Evolutionary conservation across 371 early-diverging fungal species (phyloP).

Genomic region (Batrachochytrium dendrobatidis): DNA sequence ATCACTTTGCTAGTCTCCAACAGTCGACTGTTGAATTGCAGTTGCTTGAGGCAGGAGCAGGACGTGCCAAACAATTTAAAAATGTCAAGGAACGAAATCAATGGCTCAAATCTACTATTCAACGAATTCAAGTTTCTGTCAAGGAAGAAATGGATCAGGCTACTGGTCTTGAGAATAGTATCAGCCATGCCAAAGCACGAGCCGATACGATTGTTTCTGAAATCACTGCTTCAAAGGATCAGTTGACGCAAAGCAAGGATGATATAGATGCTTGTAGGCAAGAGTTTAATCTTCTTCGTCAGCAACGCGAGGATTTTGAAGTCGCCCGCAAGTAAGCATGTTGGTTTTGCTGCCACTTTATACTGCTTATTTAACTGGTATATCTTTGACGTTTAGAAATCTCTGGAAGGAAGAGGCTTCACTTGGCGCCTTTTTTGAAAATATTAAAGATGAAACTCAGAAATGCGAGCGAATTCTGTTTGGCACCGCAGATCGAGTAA

Average conservation of each 20-base stretch:
- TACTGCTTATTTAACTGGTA: not conserved
- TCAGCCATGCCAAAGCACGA: not conserved
- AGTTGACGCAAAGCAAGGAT: not conserved
- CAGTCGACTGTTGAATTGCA: slow-evolving; percentile 42
- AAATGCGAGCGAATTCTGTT: slow-evolving; percentile 67
- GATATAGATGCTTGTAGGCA: slow-evolving; percentile 5
- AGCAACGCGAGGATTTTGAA: slow-evolving; percentile 55
- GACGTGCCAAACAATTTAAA: slow-evolving; percentile 66
- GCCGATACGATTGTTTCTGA: slow-evolving; percentile 2
- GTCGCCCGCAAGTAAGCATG: slow-evolving; percentile 61
- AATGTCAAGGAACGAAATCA: slow-evolving; percentile 64
- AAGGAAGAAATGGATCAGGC: slow-evolving; percentile 45
- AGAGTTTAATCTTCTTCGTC: slow-evolving; percentile 32
- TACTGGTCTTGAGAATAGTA: slow-evolving; percentile 10
- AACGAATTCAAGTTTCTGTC: slow-evolving; percentile 47
- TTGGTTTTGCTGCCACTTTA: not conserved
- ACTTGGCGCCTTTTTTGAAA: slow-evolving; percentile 57
- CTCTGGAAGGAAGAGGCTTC: slow-evolving; percentile 90
- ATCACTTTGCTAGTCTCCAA: slow-evolving; percentile 27
- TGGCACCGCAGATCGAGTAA: slow-evolving; percentile 69
- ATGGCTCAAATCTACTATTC: slow-evolving; percentile 66
- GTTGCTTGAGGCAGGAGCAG: slow-evolving; percentile 72
- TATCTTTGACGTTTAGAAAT: slow-evolving; percentile 18
- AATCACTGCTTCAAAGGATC: slow-evolving; percentile 6
- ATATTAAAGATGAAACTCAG: slow-evolving; percentile 63